Base-by-base conservation (phyloP, 768 basidiomycete species). In the Gelatoporia subvermispora region DNA sequence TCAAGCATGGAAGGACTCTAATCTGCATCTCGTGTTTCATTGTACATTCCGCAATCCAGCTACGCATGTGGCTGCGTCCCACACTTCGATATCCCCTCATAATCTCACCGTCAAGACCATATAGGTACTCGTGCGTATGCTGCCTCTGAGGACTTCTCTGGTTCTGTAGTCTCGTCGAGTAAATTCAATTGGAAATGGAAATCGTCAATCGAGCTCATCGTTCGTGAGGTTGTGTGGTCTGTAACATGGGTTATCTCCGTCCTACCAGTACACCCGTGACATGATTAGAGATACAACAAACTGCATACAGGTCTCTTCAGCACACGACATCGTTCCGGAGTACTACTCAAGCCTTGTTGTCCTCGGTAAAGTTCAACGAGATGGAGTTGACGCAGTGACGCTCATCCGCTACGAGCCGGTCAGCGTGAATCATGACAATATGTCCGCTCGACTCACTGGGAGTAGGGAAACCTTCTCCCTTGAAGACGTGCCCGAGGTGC, bases 401-500 rank as follows among this genome's bases (percentile, higher is more conserved):
- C 61, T 92, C 89, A 60, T 92, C 81, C 43, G 81, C 88, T 88
- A 58, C n/a, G 43, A 17, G 4, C n/a, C n/a, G n/a, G 24, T 15
- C 9, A 38, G 13, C 8, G 23, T 36, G 17, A 40, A 17, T 17
- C 36, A 20, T 49, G 35, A 47, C 5, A 11, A 8, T 21, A 25
- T 31, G 2, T 22, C 3, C 41, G 38, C 3, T 20, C 21, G 25
- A 69, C 84, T 34, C 62, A 85, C 88, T 91, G 3, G 91, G 91
- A 0, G 82, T 91, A 4, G 68, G 48, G 67, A 78, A 93, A 2
- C 86, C 85, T 67, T 95, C 93, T 34, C 93, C 93, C 61, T 89
- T 88, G 79, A 97, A 97, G 35, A 97, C 88, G 62, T 97, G 93
- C 3, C 94, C 94, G 4, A 97, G 75, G 64, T 97, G 94, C 1